Evolutionary conservation across 2,329 filamentous ascomycete species (phyloP).

Genomic region (Botrytis galanthina): DNA sequence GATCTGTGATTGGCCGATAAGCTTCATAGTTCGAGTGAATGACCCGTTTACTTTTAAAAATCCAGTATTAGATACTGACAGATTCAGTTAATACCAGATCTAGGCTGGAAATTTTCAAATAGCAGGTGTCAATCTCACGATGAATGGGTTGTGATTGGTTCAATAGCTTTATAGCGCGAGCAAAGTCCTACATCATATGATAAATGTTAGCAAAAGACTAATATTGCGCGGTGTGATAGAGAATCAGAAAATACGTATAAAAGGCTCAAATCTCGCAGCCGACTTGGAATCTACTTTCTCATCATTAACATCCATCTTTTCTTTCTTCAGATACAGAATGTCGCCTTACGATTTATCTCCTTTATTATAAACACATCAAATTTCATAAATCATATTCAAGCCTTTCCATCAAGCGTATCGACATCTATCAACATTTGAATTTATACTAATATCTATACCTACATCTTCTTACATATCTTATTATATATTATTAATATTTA

Average conservation of each 20-base stretch:
- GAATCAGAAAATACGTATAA: background rate
- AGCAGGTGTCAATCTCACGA: background rate
- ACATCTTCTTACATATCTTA: background rate
- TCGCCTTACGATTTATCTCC: background rate
- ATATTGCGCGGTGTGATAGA: background rate
- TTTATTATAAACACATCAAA: background rate
- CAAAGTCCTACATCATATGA: background rate
- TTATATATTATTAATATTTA: background rate
- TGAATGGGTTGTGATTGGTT: background rate
- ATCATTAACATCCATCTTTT: background rate
- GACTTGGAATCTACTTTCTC: background rate
- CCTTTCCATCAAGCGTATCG: background rate
- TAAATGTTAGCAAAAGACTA: background rate
- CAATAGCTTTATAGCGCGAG: background rate
- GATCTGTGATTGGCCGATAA: background rate
- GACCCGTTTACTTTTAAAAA: background rate
- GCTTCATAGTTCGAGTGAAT: background rate
- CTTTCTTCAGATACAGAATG: background rate
- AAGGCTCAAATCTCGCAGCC: background rate
- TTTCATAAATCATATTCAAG: background rate
- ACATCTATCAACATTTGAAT: no score
- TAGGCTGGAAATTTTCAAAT: background rate
- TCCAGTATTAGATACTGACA: background rate
- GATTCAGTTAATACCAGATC: background rate
- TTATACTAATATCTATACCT: no score